phyloP scores from a whole-genome alignment of 192 early-diverging fungal genomes.

The Backusella sp. region DNA sequence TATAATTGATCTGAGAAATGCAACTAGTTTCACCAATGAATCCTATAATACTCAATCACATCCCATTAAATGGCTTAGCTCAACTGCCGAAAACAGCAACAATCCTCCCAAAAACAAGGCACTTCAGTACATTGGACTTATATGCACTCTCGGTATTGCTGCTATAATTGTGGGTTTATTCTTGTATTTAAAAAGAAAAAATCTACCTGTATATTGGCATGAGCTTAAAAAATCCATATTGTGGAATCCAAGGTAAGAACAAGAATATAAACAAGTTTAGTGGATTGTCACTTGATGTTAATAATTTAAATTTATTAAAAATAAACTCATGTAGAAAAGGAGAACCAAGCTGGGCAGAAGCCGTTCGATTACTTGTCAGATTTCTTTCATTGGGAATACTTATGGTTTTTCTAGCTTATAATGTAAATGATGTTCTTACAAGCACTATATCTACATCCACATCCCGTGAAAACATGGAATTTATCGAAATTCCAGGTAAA shows the following conservation, averaged over 20 bases:
- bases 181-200: background rate
- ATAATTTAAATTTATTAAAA: background rate
- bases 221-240: background rate
- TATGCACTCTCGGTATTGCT: background rate
- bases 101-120: background rate
- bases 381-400: background rate
- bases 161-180: background rate
- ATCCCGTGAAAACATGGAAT: background rate
- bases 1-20: background rate
- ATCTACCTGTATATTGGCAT: background rate
- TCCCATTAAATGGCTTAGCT: background rate
- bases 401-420: background rate
- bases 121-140: background rate
- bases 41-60: background rate
- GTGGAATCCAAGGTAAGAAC: constrained; percentile 5
- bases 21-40: background rate
- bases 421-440: background rate
- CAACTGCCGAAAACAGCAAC: background rate
- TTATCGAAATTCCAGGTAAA: background rate
- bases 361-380: background rate
- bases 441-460: background rate
- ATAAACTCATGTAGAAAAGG: background rate
- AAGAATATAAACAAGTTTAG: too few species aligned
- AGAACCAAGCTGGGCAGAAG: constrained; percentile 1
- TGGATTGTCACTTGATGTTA: background rate